A percentile compares a stretch with the other conserved stretches of the same genome.
Evolutionary conservation across 2,329 filamentous ascomycete genomes (phyloP).

Genomic region (Berkeleyomyces basicola): DNA sequence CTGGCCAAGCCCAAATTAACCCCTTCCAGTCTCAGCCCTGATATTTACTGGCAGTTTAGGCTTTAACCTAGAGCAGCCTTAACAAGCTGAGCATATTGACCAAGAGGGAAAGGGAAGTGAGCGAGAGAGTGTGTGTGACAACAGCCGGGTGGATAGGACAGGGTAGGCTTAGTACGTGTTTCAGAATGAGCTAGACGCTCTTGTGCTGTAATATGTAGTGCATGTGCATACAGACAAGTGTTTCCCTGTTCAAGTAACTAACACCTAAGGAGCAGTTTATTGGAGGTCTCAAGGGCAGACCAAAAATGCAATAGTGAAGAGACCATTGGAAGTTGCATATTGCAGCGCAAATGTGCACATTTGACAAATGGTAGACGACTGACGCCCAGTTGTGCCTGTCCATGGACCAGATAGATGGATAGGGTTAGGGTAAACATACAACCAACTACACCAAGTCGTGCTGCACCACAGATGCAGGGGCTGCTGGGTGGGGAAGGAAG

Average conservation of each 20-base stretch:
- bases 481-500: not conserved
- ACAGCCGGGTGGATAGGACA: not conserved
- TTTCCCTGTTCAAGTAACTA: too few relatives aligned
- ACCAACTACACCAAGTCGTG: not conserved
- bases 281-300: too few relatives aligned
- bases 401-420: too few relatives aligned
- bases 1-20: not conserved
- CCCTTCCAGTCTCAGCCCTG: not conserved
- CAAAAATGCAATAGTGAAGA: too few relatives aligned
- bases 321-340: too few relatives aligned
- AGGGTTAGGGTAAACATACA: not conserved
- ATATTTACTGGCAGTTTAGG: not conserved
- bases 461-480: not conserved
- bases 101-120: not conserved
- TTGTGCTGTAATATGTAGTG: not conserved
- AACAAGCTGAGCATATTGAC: not conserved
- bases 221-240: too few relatives aligned
- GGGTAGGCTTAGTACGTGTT: not conserved
- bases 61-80: not conserved
- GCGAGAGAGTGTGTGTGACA: not conserved
- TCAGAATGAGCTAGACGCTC: not conserved
- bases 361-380: too few relatives aligned
- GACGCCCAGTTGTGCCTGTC: too few relatives aligned
- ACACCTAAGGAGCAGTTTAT: too few relatives aligned
- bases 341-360: too few relatives aligned